A percentile compares a stretch with the other conserved stretches of the same genome.
Conservation (phyloP, 306 rosid genomes). For the Cercis canadensis region DNA sequence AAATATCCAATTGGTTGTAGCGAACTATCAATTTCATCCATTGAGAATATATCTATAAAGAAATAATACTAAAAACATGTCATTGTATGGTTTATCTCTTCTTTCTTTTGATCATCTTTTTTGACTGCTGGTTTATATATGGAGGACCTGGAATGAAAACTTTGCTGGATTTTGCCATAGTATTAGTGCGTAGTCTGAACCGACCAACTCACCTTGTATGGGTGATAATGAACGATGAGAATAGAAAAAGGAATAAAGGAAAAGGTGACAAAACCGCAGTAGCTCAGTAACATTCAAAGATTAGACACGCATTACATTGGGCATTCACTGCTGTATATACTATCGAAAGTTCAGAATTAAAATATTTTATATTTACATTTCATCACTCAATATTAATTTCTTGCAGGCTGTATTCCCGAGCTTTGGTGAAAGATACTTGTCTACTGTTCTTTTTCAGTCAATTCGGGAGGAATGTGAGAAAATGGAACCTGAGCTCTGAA, state of each 20-base stretch:
- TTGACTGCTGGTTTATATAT: not conserved
- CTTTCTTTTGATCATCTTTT: not conserved
- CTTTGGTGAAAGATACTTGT: constrained; percentile 89
- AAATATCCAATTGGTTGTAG: too few relatives aligned
- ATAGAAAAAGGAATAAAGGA: not conserved
- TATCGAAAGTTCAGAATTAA: not conserved
- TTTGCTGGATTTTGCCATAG: constrained; percentile 4
- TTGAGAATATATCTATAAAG: too few relatives aligned
- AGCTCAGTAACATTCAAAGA: too few relatives aligned
- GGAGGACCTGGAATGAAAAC: constrained; percentile 20
- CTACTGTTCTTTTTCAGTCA: constrained; percentile 81
- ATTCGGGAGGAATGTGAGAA: constrained; percentile 94
- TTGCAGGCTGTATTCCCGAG: constrained; percentile 89
- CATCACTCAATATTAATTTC: constrained; percentile 17
- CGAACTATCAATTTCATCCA: too few relatives aligned
- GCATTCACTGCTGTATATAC: not conserved
- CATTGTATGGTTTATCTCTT: too few relatives aligned
- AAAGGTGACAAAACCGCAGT: too few relatives aligned
- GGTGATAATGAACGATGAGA: constrained; percentile 12
- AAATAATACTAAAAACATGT: too few relatives aligned
- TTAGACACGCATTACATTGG: constrained; percentile 3
- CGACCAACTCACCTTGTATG: not conserved
- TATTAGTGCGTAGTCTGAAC: not conserved
- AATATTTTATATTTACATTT: not conserved
- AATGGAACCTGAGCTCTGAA: constrained; percentile 91